phyloP scores from a whole-genome alignment of 208 protist species.

The Acanthamoeba polyphaga region DNA sequence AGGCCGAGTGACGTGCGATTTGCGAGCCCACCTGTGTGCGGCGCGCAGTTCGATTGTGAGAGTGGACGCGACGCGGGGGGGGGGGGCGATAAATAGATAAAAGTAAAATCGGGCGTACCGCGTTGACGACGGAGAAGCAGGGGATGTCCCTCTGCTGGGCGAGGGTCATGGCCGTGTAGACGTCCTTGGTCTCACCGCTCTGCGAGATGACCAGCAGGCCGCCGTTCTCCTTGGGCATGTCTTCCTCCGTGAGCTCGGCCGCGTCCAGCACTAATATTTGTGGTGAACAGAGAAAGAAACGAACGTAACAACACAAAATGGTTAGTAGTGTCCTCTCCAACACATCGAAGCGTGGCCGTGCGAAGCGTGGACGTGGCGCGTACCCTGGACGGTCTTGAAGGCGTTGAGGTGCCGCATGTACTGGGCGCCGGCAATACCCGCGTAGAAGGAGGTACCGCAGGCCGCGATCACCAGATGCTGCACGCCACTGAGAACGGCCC shows the following conservation, averaged over 20 bases:
- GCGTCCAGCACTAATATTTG: slow-evolving; percentile 75
- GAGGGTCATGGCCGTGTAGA: slow-evolving; percentile 80
- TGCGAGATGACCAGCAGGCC: slow-evolving; percentile 88
- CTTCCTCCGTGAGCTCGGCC: slow-evolving; percentile 82
- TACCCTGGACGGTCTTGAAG: slow-evolving; percentile 84
- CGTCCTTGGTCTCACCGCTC: slow-evolving; percentile 90
- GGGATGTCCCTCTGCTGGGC: slow-evolving; percentile 76
- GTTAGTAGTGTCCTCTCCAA: too few relatives aligned
- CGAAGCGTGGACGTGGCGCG: too few relatives aligned
- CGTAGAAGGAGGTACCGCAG: slow-evolving; percentile 84
- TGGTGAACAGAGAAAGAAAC: too few relatives aligned
- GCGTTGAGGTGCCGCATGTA: slow-evolving; percentile 77
- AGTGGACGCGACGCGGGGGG: too few relatives aligned
- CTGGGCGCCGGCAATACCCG: slow-evolving; percentile 78
- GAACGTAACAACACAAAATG: background rate
- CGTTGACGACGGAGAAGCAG: slow-evolving; percentile 87
- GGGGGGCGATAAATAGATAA: background rate
- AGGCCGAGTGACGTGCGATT: slow-evolving; percentile 80
- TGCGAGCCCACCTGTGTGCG: slow-evolving; percentile 88
- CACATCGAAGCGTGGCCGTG: background rate
- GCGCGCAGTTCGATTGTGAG: background rate
- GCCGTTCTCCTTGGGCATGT: slow-evolving; percentile 69
- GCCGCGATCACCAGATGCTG: slow-evolving; percentile 83
- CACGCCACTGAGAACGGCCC: slow-evolving; percentile 51
- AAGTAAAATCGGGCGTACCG: slow-evolving; percentile 85